phyloP scores from a whole-genome alignment of 2,329 filamentous ascomycete species.

The Pezicula radicicola region DNA sequence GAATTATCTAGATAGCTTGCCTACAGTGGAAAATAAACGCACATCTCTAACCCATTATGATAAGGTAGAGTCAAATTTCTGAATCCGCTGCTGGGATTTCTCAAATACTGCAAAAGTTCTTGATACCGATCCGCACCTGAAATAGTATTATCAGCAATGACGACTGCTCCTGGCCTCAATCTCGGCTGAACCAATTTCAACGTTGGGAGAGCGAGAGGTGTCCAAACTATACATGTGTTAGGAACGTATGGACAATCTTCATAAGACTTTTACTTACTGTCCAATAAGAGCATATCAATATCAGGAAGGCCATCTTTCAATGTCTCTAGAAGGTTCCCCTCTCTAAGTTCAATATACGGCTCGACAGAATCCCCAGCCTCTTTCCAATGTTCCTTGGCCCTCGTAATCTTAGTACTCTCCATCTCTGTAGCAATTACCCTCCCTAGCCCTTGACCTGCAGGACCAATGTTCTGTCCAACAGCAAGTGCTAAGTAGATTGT shows the following conservation, averaged over 20 bases:
- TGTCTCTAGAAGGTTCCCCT: slow-evolving; percentile 55
- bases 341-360: slow-evolving; percentile 50
- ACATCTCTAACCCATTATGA: slow-evolving; percentile 43
- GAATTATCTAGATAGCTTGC: too few species aligned
- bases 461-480: slow-evolving; percentile 42
- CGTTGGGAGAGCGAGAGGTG: slow-evolving; percentile 49
- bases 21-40: slow-evolving; percentile 16
- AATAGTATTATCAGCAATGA: slow-evolving; percentile 48
- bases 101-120: slow-evolving; percentile 45
- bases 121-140: slow-evolving; percentile 36
- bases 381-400: slow-evolving; percentile 51
- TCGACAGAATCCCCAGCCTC: slow-evolving; percentile 45
- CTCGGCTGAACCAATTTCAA: slow-evolving; percentile 43
- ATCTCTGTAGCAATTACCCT: slow-evolving; percentile 60
- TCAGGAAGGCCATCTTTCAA: slow-evolving; percentile 44
- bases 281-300: slow-evolving; percentile 54
- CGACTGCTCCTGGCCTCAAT: slow-evolving; percentile 42
- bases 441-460: slow-evolving; percentile 27
- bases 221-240: slow-evolving; percentile 45
- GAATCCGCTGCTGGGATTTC: slow-evolving; percentile 44
- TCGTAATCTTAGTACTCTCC: slow-evolving; percentile 48
- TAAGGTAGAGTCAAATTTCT: slow-evolving; percentile 46
- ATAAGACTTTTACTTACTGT: slow-evolving; percentile 48
- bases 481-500: slow-evolving; percentile 62
- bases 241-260: not conserved